Base-by-base conservation (phyloP, 1,284 basidiomycete genomes). In the Neonothopanus nambi region DNA sequence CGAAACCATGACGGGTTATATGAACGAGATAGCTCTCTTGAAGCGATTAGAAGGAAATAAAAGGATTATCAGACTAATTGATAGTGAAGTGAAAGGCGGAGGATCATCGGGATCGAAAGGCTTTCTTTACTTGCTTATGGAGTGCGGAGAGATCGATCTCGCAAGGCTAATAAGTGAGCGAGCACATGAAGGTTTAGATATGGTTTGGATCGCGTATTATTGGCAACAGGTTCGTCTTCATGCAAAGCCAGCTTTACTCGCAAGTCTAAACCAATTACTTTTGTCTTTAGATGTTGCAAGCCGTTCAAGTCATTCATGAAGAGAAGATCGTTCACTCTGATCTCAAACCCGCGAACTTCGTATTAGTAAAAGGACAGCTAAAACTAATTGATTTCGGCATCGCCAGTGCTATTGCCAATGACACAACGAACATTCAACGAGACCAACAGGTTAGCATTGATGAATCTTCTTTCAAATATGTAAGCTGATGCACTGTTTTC, bases 361-460 rank as follows among this genome's bases (percentile, higher is more conserved):
- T 98, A 15, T 77, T 98, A 37, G 95, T 97, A 52, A 88, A 89
- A 58, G 95, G 95, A 2, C 89, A 93, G 57, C 76, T 98, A 46
- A 98, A 98, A 76, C 76, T 97, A 51, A 98, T 98, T 62, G 95
- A 97, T 68, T 98, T 98, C 63, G 95, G 95, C 12, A 98, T 98
- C 63, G 95, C 95, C 3, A 97, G 97, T 67, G 94, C 94, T 5
- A 95, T 98, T 59, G 93, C 94, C 5, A 96, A 95, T 65, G 95
- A 98, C 64, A 98, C 95, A 2, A 96, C 95, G 3, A 97, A 98
- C 65, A 97, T 98, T 52, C 92, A 95, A 60, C 81, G 95, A 49
- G 95, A 98, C 61, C 89, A 93, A 65, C 93, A 95, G 79, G 91
- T 92, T 61, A 33, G 67, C 57, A 40, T 9, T 38, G 20, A 28